These are phyloP conservation scores for Fusarium odoratissimum DNA, from an alignment of 2,329 filamentous ascomycete genomes.

Conservation along the genomic window DNA sequence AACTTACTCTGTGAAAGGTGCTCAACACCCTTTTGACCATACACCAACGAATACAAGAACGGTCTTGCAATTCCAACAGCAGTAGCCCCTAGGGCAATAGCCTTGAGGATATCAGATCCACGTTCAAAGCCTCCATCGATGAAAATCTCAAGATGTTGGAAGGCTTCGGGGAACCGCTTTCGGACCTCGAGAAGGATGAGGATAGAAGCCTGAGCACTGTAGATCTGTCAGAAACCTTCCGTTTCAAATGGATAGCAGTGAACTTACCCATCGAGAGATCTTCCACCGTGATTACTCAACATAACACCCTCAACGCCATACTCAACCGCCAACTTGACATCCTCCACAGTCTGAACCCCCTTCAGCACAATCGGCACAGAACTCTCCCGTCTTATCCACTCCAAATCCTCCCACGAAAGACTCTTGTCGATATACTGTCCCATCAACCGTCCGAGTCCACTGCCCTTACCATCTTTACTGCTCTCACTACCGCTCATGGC, in stretches of 20 bases:
- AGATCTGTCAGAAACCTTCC: background rate
- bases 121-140: constrained; percentile 65
- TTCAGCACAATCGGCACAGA: constrained; percentile 66
- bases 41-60: constrained; percentile 63
- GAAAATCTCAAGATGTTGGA: constrained; percentile 62
- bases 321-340: constrained; percentile 62
- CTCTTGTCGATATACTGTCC: constrained; percentile 63
- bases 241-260: rapidly evolving
- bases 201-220: constrained; percentile 56
- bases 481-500: constrained; percentile 55
- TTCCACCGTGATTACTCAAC: constrained; percentile 68
- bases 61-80: constrained; percentile 66
- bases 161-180: constrained; percentile 59
- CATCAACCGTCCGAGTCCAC: constrained; percentile 64
- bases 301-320: constrained; percentile 65
- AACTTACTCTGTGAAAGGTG: constrained; percentile 66
- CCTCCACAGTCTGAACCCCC: constrained; percentile 66
- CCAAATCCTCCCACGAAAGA: constrained; percentile 63
- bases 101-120: constrained; percentile 66
- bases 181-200: constrained; percentile 65
- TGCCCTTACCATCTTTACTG: constrained; percentile 63
- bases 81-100: constrained; percentile 63
- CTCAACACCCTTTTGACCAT: constrained; percentile 65
- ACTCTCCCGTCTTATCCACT: constrained; percentile 61
- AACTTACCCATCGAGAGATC: constrained; percentile 61